Percentiles rank a stretch among this genome's conserved stretches.
Conservation (phyloP, 2,329 filamentous ascomycete genomes). For the Epichloe sp. region DNA sequence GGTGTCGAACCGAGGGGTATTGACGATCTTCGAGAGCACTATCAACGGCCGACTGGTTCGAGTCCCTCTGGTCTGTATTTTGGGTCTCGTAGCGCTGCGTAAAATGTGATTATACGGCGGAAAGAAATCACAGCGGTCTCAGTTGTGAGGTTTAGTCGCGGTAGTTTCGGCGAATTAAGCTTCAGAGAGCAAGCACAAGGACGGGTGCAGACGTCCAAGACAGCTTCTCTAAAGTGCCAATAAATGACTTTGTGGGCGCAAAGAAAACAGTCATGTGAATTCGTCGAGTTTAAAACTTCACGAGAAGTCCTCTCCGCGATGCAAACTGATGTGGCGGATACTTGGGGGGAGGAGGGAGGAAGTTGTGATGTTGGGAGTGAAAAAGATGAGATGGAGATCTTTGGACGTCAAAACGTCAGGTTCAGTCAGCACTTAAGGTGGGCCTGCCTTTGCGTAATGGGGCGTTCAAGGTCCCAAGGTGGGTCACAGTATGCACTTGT, state of each 20-base stretch:
- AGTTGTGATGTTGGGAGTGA: slow-evolving; percentile 15
- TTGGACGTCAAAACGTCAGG: slow-evolving; percentile 23
- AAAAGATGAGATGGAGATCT: slow-evolving; percentile 6
- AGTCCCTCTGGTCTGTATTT: background rate
- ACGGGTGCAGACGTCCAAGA: slow-evolving; percentile 29
- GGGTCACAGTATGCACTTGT: background rate
- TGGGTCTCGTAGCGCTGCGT: background rate
- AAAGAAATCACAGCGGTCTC: background rate
- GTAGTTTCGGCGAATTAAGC: slow-evolving; percentile 1
- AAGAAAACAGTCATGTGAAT: background rate
- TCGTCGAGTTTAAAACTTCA: background rate
- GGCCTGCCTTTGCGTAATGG: slow-evolving; percentile 29
- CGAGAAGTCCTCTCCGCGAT: background rate
- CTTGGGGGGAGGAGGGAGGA: slow-evolving; percentile 6
- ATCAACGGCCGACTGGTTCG: background rate
- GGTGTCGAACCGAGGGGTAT: background rate
- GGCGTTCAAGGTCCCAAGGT: slow-evolving; percentile 5
- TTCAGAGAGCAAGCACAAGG: slow-evolving; percentile 16
- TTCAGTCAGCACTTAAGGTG: slow-evolving; percentile 21
- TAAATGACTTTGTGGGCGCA: background rate
- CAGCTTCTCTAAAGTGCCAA: slow-evolving; percentile 14
- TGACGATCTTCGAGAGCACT: background rate
- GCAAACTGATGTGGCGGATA: slow-evolving; percentile 3
- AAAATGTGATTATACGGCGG: too few species aligned
- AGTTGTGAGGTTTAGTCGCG: slow-evolving; percentile 3